Evolutionary conservation across 805 yeast genomes (phyloP), one percentile per base, ranked within the genome.

Genomic region (Yarrowia sp.): DNA sequence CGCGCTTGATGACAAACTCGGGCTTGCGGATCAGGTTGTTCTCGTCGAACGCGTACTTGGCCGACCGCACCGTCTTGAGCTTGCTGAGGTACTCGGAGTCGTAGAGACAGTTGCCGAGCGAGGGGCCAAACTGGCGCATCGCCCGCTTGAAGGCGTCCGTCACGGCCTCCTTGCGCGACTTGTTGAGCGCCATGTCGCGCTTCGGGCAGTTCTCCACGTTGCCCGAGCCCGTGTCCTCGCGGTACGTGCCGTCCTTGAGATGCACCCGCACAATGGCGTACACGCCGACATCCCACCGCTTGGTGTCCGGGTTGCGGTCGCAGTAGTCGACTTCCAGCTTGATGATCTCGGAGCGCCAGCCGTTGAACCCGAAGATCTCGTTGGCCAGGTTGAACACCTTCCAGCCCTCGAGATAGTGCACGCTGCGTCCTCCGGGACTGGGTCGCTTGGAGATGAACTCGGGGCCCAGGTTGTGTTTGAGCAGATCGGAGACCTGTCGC

Each of bases 101-200:
- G 63, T 76, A 74, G 2, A 77, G 65, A 56, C 79, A 76, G 65
- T 73, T 73, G 0, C 93, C 93, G 63, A 87, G 73, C 0, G 88
- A 85, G 66, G 86, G 83, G 36, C 96, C 96, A 69, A 90, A 89
- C 65, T 87, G 85, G 65, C 96, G 77, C 60, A 92, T 76, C 13
- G 93, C 86, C 55, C 94, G 77, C 73, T 90, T 91, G 63, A 87
- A 73, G 0, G 88, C 97, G 71, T 88, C 92, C 0, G 92, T 87
- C n/a, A 86, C 81, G 0, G 96, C 94, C 68, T 88, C 94, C 68
- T 90, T 88, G 71, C 84, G 85, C 62, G 96, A 87, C 70, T 88
- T 90, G 61, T 84, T 90, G 70, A 81, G 86, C 0, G 96, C 93
- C 75, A 82, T 81, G 1, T 87, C 86, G 70, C 83, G 85, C 18